A percentile compares a stretch with the other conserved stretches of the same genome.
These are phyloP conservation scores for Ephemerocybe angulata DNA, from an alignment of 768 basidiomycete genomes.

Conservation along the genomic window DNA sequence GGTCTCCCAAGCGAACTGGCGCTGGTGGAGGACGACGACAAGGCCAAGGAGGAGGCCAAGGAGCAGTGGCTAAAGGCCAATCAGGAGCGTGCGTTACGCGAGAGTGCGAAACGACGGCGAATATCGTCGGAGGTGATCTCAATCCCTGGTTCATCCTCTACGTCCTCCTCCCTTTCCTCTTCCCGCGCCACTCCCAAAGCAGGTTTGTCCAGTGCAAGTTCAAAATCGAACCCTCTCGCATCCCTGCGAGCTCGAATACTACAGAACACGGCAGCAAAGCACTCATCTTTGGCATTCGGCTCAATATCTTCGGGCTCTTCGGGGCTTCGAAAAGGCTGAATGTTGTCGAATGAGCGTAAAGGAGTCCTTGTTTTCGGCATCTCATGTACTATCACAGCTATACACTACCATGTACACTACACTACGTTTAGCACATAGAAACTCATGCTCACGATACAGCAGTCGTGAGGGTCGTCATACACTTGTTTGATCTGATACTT, in stretches of 20 bases:
- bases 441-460: too few species aligned
- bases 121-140: neutral
- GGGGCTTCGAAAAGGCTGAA: neutral
- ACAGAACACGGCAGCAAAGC: slow-evolving; percentile 11
- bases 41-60: slow-evolving; percentile 55
- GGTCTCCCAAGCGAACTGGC: slow-evolving; percentile 68
- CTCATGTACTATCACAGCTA: too few species aligned
- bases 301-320: slow-evolving; percentile 1
- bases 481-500: too few species aligned
- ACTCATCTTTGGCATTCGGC: neutral
- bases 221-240: neutral
- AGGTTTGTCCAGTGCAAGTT: neutral
- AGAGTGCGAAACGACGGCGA: slow-evolving; percentile 47
- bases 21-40: slow-evolving; percentile 65
- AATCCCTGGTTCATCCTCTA: neutral
- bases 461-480: too few species aligned
- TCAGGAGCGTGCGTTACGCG: slow-evolving; percentile 40
- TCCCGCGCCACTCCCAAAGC: neutral
- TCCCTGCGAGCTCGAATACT: slow-evolving; percentile 5
- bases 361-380: too few species aligned
- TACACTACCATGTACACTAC: too few species aligned
- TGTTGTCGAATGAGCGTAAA: too few species aligned
- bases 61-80: slow-evolving; percentile 57
- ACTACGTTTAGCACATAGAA: too few species aligned
- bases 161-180: slow-evolving; percentile 5